These are phyloP conservation scores for Debaryomyces tyrocola DNA, from an alignment of 805 yeast species.

Conservation along the genomic window DNA sequence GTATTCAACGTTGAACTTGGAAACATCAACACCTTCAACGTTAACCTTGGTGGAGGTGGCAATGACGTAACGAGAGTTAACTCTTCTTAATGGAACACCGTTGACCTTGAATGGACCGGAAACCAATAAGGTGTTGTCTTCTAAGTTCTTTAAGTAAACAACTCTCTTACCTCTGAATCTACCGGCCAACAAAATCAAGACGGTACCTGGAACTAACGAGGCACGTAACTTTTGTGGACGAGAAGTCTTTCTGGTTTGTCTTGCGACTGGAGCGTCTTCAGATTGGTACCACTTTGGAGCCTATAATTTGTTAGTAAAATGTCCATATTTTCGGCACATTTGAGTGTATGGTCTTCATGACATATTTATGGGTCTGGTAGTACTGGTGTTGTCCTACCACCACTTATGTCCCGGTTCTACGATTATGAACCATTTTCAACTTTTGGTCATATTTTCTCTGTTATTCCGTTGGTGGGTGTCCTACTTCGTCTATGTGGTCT, in stretches of 20 bases:
- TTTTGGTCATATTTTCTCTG: too few species aligned
- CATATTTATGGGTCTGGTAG: too few species aligned
- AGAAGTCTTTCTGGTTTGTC: constrained; percentile 84
- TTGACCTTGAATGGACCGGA: constrained; percentile 99
- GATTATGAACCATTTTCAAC: too few species aligned
- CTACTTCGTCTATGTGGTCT: too few species aligned
- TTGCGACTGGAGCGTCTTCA: constrained; percentile 84
- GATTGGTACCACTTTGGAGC: constrained; percentile 95
- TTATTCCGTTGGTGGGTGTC: too few species aligned
- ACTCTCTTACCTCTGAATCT: constrained; percentile 99
- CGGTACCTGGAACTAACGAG: constrained; percentile 97
- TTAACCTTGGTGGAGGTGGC: constrained; percentile 94
- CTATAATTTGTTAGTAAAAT: constrained; percentile 25
- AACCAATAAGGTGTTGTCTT: constrained; percentile 96
- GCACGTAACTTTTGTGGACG: constrained; percentile 96
- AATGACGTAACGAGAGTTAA: constrained; percentile 96
- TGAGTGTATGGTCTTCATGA: too few species aligned
- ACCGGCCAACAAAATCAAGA: constrained; percentile 95
- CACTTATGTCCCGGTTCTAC: too few species aligned
- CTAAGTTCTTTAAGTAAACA: constrained; percentile 93
- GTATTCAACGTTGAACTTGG: constrained; percentile 92
- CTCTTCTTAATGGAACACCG: constrained; percentile 99
- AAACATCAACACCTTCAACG: constrained; percentile 76
- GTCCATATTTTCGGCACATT: too few species aligned
- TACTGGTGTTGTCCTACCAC: too few species aligned